These are phyloP conservation scores for Pelargonium fulgidum DNA, from an alignment of 441 rosid species.

Conservation along the genomic window DNA sequence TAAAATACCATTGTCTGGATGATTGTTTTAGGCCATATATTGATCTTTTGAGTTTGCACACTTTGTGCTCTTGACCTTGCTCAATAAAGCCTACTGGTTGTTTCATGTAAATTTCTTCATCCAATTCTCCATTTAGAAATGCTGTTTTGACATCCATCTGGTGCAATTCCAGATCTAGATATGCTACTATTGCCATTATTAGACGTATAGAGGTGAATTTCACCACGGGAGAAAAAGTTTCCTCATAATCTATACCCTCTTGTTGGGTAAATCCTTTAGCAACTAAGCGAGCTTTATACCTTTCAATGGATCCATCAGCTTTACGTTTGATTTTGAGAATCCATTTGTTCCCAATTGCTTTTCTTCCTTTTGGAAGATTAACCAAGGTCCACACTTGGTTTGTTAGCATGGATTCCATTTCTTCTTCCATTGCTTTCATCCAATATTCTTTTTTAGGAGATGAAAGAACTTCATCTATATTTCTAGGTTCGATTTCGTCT, in stretches of 20 bases:
- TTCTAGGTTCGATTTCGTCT: too few species aligned
- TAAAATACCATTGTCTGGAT: background rate
- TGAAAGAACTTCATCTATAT: too few species aligned
- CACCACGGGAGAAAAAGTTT: background rate
- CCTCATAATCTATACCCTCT: background rate
- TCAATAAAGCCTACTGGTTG: background rate
- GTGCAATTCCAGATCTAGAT: conserved; percentile 8
- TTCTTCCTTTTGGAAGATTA: too few species aligned
- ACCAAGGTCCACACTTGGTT: too few species aligned
- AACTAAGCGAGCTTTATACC: too few species aligned
- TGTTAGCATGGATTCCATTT: too few species aligned
- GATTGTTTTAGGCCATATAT: background rate
- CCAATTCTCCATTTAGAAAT: background rate
- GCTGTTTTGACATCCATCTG: background rate
- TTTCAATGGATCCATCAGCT: too few species aligned
- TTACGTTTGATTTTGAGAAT: too few species aligned
- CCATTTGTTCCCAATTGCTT: too few species aligned
- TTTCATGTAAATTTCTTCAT: background rate
- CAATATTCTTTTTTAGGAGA: too few species aligned
- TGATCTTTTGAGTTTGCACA: background rate
- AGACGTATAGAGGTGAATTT: conserved; percentile 5
- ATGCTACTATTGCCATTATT: conserved; percentile 6
- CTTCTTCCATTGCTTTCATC: too few species aligned
- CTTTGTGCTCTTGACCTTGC: conserved; percentile 3
- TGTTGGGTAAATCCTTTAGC: too few species aligned